Percentiles rank a stretch among this genome's conserved stretches.
Evolutionary conservation across 768 basidiomycete species (phyloP).

Genomic region (Mycena galericulata): DNA sequence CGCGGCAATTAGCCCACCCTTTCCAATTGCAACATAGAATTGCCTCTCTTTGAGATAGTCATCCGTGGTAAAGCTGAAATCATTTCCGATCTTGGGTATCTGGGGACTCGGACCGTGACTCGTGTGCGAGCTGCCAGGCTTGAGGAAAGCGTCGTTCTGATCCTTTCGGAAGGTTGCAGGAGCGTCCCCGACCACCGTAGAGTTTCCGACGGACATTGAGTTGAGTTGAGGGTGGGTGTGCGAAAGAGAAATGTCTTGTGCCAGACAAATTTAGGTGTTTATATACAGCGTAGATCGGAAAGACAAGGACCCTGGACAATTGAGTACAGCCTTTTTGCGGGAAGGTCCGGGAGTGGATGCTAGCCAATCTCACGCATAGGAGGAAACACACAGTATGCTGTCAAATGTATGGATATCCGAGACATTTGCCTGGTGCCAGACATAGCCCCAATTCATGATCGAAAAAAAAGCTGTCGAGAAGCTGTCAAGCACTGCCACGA

Average conservation of each 20-base stretch:
- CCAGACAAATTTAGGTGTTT: background rate
- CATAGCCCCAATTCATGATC: too few species aligned
- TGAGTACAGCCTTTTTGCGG: background rate
- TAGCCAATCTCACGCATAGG: background rate
- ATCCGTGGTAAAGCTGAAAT: conserved; percentile 46
- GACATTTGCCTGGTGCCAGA: too few species aligned
- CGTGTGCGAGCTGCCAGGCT: background rate
- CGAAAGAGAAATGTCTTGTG: background rate
- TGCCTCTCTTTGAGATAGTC: conserved; percentile 72
- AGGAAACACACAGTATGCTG: background rate
- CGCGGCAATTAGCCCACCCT: conserved; percentile 58
- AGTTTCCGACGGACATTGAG: conserved; percentile 31
- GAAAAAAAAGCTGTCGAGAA: too few species aligned
- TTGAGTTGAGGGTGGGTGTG: background rate
- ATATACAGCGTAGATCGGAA: too few species aligned
- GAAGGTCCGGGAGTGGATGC: too few species aligned
- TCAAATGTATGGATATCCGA: too few species aligned
- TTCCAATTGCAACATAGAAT: conserved; percentile 74
- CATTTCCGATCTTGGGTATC: conserved; percentile 11
- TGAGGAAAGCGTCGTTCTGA: conserved; percentile 20
- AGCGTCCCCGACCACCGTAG: conserved; percentile 28
- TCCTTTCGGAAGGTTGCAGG: conserved; percentile 26
- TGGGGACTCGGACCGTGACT: background rate
- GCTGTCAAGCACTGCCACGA: background rate
- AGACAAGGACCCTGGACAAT: too few species aligned